Base-by-base conservation (phyloP, 371 early-diverging fungal species). In the Apophysomyces variabilis region DNA sequence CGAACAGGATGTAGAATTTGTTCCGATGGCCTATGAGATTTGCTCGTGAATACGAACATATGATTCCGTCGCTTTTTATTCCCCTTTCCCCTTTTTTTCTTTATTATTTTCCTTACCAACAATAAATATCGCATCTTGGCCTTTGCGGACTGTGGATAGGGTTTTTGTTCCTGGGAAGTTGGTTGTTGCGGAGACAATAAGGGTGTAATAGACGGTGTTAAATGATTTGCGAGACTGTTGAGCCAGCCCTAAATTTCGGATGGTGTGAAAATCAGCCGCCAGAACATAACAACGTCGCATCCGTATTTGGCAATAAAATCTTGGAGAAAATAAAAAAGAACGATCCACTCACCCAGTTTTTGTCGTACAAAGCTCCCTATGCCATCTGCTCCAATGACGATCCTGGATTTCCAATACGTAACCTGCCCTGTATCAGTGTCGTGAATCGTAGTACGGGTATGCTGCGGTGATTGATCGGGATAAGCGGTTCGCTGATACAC, bases 341-440 rank as follows among this genome's bases (percentile, higher is more conserved):
- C n/a, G 46, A 45, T 57, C 21, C 41, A 26, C 43, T 61, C 77
- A 80, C 81, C 81, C 65, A 80, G 38, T 54, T 73, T 69, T 61
- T 71, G 78, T 64, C 81, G 72, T 13, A 78, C 66, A 43, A 76
- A 67, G 32, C 76, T 76, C 9, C 70, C 50, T 16, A 44, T 60
- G 39, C 76, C 78, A 43, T 80, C 78, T 8, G 78, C 78, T 4
- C 71, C 76, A 68, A 80, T 69, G 7, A 80, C 57, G 4, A 69
- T 58, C 3, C 71, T 62, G 12, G 76, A 64, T 54, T 70, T 69
- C 71, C 69, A 72, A 18, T 67, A 63, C 16, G 63, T 32, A 7
- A 66, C 50, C 36, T 67, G 38, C 12, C 67, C 66, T 45, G 77
- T 69, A 39, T 69, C 46, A 9, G 61, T 57, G 57, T 77, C 39